Evolutionary conservation across 2,329 filamentous ascomycete species (phyloP), one percentile per base, ranked within the genome.

Genomic region (Calonectria pteridis): DNA sequence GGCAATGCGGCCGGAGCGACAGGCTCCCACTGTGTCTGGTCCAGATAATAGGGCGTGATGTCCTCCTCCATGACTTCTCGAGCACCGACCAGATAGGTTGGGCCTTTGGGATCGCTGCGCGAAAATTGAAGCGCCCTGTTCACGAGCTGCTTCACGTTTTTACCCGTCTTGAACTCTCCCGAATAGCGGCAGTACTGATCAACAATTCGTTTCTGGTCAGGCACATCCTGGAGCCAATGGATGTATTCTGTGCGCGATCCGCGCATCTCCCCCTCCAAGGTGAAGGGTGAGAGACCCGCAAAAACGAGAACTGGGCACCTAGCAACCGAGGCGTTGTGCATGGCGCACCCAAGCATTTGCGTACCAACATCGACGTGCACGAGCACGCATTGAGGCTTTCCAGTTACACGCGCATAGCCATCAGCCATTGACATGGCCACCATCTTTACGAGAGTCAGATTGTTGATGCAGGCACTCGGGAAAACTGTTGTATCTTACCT

Each of bases 51-150:
- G 0, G 93, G 93, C 77, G 91, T 87, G 65, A 97, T 92, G 37
- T 97, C 94, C 80, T 95, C 92, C 82, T 96, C 94, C 93, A 98
- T 94, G 2, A 95, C 91, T 84, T 98, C 95, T 73, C 95, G 88
- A 2, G 94, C 93, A 0, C 93, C 94, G 63, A 89, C 90, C 11
- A 98, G 86, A 78, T 98, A 97, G 0, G 95, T 94, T 0, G 95
- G 95, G 0, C 95, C 95, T 73, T 92, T 89, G 0, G 95, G 94
- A 68, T 93, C 93, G 62, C 92, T 94, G 71, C 86, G 93, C 0
- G 95, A 94, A 81, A 96, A 97, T 77, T 94, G 94, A 72, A 97
- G 84, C 0, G 95, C 95, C 2, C 95, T 92, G 80, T 94, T 94
- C 74, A 97, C 93, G 84, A 97, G 92, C 85, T 97, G 94, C 87